Conservation (phyloP, 1,284 basidiomycete species). For the Microbotryum lychnidis-dioicae region DNA sequence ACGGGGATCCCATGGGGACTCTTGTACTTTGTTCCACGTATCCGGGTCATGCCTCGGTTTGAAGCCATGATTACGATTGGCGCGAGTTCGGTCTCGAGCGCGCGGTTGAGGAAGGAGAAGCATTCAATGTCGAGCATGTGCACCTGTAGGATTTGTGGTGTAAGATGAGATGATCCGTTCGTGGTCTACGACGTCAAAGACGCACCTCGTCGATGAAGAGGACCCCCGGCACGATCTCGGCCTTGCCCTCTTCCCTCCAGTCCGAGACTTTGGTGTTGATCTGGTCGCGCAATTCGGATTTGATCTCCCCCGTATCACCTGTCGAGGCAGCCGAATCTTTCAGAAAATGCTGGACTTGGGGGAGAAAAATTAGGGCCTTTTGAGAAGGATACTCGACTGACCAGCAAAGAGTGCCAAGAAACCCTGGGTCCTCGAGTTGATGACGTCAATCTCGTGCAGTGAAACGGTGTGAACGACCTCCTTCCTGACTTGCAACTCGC, state of each 20-base stretch:
- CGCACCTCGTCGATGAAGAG: conserved; percentile 30
- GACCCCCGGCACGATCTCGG: conserved; percentile 93
- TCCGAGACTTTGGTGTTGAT: conserved; percentile 95
- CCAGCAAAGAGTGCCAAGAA: conserved; percentile 57
- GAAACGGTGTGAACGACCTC: conserved; percentile 96
- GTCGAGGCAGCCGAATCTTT: conserved; percentile 51
- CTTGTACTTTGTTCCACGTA: conserved; percentile 88
- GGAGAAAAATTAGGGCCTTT: no score
- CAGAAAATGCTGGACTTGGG: conserved; percentile 38
- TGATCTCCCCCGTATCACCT: conserved; percentile 97
- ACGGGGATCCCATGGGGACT: conserved; percentile 91
- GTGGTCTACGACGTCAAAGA: neutral
- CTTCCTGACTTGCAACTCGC: conserved; percentile 93
- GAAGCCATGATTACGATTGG: conserved; percentile 98
- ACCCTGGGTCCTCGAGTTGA: conserved; percentile 94
- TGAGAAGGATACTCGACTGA: conserved; percentile 40
- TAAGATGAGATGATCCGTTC: neutral
- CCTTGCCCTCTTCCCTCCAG: conserved; percentile 98
- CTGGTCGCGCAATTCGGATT: conserved; percentile 90
- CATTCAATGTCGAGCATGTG: conserved; percentile 99
- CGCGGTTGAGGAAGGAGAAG: conserved; percentile 96
- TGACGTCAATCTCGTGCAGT: conserved; percentile 97
- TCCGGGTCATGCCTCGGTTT: conserved; percentile 88
- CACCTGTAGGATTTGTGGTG: conserved; percentile 63
- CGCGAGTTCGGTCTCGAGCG: conserved; percentile 84